These are phyloP conservation scores for Penicillium steckii DNA, from an alignment of 495 filamentous ascomycete genomes.

Conservation along the genomic window DNA sequence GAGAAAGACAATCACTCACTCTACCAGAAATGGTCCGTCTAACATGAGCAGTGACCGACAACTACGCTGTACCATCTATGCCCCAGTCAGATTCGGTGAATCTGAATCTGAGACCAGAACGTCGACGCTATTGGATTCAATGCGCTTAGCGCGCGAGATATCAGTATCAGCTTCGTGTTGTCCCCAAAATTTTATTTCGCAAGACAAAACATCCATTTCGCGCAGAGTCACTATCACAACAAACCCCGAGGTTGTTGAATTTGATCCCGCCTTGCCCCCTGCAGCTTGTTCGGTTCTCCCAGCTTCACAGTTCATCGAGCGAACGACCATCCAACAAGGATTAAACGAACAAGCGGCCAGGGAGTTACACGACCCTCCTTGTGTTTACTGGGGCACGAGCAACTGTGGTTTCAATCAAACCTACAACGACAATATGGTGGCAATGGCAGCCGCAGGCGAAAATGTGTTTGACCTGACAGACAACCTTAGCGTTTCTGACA, in stretches of 20 bases:
- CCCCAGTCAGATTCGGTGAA: constrained; percentile 17
- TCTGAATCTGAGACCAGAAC: constrained; percentile 1
- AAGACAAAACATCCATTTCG: background rate
- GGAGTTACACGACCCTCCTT: background rate
- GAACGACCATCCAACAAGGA: background rate
- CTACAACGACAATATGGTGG: constrained; percentile 36
- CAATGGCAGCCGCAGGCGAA: constrained; percentile 15
- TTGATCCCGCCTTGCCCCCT: constrained; percentile 40
- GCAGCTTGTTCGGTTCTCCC: constrained; percentile 44
- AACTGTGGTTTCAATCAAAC: constrained; percentile 36
- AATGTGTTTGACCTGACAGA: constrained; percentile 14
- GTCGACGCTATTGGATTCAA: constrained; percentile 5
- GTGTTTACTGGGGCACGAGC: constrained; percentile 30
- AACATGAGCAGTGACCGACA: constrained; percentile 16
- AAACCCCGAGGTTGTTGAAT: constrained; percentile 22
- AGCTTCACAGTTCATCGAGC: background rate
- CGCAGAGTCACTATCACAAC: background rate
- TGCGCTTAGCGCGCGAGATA: constrained; percentile 6
- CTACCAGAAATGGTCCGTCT: background rate
- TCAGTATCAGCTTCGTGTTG: background rate
- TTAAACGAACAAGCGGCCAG: background rate
- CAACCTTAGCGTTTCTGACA: constrained; percentile 16
- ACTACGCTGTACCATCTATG: constrained; percentile 20
- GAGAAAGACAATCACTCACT: too few relatives aligned
- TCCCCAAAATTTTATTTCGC: background rate